Conservation (phyloP, 345 rosid species). For the Boechera stricta region DNA sequence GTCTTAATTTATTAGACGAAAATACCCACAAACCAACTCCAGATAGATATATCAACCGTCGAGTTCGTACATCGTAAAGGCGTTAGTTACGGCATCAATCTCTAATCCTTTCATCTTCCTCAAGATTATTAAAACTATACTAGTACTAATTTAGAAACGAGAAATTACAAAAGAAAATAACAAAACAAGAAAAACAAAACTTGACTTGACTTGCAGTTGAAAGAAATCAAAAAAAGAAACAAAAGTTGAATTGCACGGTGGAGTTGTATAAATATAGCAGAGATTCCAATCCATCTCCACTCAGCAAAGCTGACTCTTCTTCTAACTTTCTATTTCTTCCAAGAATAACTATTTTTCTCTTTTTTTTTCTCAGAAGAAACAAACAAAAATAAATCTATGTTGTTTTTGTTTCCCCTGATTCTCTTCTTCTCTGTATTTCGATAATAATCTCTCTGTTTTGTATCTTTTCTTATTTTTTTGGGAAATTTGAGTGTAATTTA, state of each 20-base stretch:
- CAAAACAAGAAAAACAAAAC: too few species aligned
- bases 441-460: background rate
- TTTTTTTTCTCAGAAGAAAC: background rate
- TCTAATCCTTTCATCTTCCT: constrained; percentile 43
- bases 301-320: constrained; percentile 39
- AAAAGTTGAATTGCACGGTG: constrained; percentile 30
- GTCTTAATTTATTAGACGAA: constrained; percentile 16
- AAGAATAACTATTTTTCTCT: constrained; percentile 49
- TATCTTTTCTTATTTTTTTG: background rate
- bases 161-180: constrained; percentile 7
- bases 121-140: background rate
- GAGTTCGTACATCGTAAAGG: constrained; percentile 23
- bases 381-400: background rate
- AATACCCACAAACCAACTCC: constrained; percentile 27
- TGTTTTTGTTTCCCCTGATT: background rate
- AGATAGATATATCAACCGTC: constrained; percentile 17
- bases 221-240: constrained; percentile 7
- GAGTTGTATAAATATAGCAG: constrained; percentile 56
- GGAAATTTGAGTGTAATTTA: background rate
- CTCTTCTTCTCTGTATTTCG: background rate
- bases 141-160: background rate
- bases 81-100: constrained; percentile 30
- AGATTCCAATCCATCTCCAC: constrained; percentile 40
- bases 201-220: constrained; percentile 44
- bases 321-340: constrained; percentile 39